These are phyloP conservation scores for Protomyces pachydermus DNA, from an alignment of 1,139 yeast species.

Conservation along the genomic window DNA sequence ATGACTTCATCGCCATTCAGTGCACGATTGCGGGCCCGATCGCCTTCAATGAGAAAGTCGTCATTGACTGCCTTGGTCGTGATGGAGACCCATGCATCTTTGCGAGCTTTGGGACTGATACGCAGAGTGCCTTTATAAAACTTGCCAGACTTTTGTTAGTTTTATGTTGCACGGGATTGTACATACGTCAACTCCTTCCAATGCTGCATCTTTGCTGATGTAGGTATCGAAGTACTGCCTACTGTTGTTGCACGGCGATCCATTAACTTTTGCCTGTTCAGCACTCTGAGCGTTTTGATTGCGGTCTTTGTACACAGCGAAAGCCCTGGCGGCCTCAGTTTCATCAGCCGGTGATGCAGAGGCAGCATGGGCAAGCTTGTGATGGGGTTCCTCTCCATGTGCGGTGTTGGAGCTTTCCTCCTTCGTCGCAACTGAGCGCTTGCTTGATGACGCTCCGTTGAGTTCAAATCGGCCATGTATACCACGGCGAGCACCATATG, in stretches of 20 bases:
- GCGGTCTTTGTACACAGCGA: neutral
- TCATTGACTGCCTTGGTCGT: conserved; percentile 81
- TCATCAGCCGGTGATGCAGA: neutral
- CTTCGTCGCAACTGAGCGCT: neutral
- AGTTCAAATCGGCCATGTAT: conserved; percentile 10
- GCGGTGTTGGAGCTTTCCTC: too few relatives aligned
- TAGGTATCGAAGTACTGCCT: conserved; percentile 4
- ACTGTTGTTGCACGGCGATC: neutral
- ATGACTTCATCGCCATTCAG: conserved; percentile 95
- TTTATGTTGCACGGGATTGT: neutral
- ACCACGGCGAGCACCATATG: conserved; percentile 1
- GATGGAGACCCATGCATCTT: conserved; percentile 95
- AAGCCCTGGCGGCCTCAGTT: neutral
- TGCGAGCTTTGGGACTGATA: conserved; percentile 89
- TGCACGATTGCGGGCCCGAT: conserved; percentile 97
- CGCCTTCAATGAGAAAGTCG: conserved; percentile 94
- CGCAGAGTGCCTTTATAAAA: conserved; percentile 61
- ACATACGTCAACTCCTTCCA: conserved; percentile 6
- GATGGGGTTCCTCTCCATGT: too few relatives aligned
- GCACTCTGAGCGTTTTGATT: neutral
- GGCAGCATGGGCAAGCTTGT: neutral
- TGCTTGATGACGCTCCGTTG: neutral
- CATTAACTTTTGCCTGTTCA: neutral
- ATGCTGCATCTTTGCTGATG: conserved; percentile 1
- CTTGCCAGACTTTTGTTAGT: conserved; percentile 10